Evolutionary conservation across 2,329 filamentous ascomycete species (phyloP).

Genomic region (Colletotrichum cereale): DNA sequence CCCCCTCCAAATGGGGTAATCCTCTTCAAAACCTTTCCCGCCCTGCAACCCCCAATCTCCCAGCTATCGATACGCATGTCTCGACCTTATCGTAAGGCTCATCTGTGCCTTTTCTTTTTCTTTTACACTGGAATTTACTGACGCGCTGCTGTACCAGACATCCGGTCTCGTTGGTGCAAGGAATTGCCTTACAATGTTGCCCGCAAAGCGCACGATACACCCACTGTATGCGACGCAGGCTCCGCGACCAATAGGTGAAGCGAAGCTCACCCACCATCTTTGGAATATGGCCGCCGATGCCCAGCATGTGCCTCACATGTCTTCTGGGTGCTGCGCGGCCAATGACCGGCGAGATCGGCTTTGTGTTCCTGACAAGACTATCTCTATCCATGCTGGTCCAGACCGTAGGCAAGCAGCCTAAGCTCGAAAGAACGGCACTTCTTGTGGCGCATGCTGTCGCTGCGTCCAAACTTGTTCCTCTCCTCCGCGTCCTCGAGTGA

Average conservation of each 20-base stretch:
- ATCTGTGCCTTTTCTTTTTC: not conserved
- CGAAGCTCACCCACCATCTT: not conserved
- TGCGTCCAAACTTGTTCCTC: not conserved
- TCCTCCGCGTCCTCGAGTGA: not conserved
- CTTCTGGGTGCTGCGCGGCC: slow-evolving; percentile 2
- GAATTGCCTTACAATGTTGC: slow-evolving; percentile 10
- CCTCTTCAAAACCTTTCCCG: slow-evolving; percentile 32
- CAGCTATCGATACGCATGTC: slow-evolving; percentile 3
- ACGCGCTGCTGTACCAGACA: slow-evolving; percentile 2
- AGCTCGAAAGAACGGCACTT: slow-evolving; percentile 7
- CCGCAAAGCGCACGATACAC: not conserved
- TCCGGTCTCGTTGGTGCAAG: not conserved
- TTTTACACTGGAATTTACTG: not conserved
- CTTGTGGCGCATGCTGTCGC: slow-evolving; percentile 14
- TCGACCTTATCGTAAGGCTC: slow-evolving; percentile 32
- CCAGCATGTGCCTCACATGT: slow-evolving; percentile 27
- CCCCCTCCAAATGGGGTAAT: slow-evolving; percentile 29
- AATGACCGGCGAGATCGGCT: slow-evolving; percentile 10
- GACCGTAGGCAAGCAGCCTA: slow-evolving; percentile 11
- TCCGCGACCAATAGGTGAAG: not conserved
- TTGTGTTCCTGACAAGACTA: slow-evolving; percentile 35
- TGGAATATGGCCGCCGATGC: slow-evolving; percentile 9
- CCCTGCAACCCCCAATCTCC: slow-evolving; percentile 3
- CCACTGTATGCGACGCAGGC: not conserved
- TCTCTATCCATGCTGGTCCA: slow-evolving; percentile 8